phyloP scores from a whole-genome alignment of 441 rosid genomes.

The Pelargonium australe region DNA sequence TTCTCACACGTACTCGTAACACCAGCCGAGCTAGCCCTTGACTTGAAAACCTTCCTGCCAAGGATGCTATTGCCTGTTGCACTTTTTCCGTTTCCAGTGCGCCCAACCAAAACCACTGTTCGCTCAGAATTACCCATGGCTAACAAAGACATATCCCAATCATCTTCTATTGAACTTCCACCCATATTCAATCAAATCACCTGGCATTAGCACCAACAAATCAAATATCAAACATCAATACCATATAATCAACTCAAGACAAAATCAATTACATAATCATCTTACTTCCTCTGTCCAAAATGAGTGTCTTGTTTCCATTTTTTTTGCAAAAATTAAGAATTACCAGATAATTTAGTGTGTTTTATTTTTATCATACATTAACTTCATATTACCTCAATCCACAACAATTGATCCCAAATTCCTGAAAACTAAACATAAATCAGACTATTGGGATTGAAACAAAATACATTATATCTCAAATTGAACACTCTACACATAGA shows the following conservation, averaged over 20 bases:
- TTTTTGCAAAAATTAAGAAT: no score
- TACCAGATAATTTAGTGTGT: no score
- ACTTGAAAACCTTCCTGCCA: conserved; percentile 59
- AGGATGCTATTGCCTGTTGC: conserved; percentile 86
- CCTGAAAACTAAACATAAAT: no score
- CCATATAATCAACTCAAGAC: background rate
- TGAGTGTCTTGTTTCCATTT: no score
- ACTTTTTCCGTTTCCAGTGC: conserved; percentile 88
- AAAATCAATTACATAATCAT: no score
- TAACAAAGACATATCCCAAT: conserved; percentile 64
- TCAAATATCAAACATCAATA: background rate
- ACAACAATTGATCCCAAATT: no score
- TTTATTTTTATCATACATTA: no score
- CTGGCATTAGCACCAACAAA: conserved; percentile 6
- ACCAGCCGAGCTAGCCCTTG: conserved; percentile 55
- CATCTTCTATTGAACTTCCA: conserved; percentile 64
- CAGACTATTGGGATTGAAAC: no score
- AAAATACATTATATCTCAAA: no score
- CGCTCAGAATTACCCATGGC: conserved; percentile 22
- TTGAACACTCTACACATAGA: no score
- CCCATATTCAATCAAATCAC: conserved; percentile 43
- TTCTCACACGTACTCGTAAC: conserved; percentile 63
- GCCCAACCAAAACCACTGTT: conserved; percentile 72
- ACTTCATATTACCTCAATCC: no score
- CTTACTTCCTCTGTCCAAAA: no score